phyloP scores from a whole-genome alignment of 305 asterid species.

The Lippia alba region DNA sequence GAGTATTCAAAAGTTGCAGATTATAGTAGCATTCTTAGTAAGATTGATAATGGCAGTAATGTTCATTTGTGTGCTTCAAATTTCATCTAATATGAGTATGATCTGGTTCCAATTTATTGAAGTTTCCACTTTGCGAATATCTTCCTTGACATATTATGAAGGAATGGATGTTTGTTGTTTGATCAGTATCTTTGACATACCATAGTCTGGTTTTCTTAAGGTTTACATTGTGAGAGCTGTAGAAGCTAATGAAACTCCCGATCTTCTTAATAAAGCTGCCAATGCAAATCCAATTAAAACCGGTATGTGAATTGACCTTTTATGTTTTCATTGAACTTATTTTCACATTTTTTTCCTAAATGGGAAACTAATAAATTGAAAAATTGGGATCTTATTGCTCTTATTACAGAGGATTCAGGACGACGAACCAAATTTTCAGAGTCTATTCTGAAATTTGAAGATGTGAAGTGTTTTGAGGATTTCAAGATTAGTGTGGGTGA shows the following conservation, averaged over 20 bases:
- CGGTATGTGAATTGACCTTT: constrained; percentile 31
- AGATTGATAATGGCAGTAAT: too few species aligned
- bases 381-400: too few species aligned
- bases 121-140: too few species aligned
- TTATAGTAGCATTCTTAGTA: too few species aligned
- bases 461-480: constrained; percentile 47
- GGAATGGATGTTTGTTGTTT: background rate
- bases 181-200: constrained; percentile 9
- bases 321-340: constrained; percentile 29
- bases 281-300: constrained; percentile 24
- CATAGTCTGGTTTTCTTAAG: constrained; percentile 34
- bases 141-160: background rate
- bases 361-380: too few species aligned
- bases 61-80: too few species aligned
- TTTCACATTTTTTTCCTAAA: too few species aligned
- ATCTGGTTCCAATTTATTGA: too few species aligned
- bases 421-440: constrained; percentile 38
- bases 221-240: constrained; percentile 46
- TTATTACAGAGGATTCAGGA: too few species aligned
- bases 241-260: constrained; percentile 35
- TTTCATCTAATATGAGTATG: too few species aligned
- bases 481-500: constrained; percentile 62
- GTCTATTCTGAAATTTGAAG: constrained; percentile 40
- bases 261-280: constrained; percentile 24
- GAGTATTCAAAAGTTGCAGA: too few species aligned